A percentile compares a stretch with the other conserved stretches of the same genome.
Conservation (phyloP, 805 yeast species). For the Blastobotrys americana region DNA sequence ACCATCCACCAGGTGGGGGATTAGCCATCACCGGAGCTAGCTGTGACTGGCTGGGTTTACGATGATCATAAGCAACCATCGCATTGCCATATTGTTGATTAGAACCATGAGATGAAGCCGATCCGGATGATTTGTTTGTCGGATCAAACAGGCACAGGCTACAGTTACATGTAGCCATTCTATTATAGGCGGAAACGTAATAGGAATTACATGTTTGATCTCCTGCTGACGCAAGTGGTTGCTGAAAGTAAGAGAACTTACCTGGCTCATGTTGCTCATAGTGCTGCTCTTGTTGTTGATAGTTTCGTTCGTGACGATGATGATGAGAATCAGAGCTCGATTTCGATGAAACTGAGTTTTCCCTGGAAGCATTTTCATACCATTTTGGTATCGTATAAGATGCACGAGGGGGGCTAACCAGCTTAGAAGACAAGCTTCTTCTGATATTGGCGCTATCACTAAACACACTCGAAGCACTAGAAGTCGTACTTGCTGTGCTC, state of each 20-base stretch:
- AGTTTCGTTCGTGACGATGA: not conserved
- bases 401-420: conserved; percentile 12
- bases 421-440: not conserved
- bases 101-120: too few relatives aligned
- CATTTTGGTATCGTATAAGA: conserved; percentile 23
- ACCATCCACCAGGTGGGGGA: not conserved
- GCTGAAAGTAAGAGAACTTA: conserved; percentile 20
- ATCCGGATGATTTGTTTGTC: too few relatives aligned
- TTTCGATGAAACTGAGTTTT: not conserved
- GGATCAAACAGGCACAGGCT: conserved; percentile 17
- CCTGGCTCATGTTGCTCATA: not conserved
- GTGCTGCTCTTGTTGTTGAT: not conserved
- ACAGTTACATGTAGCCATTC: conserved; percentile 18
- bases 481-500: conserved; percentile 3
- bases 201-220: conserved; percentile 10
- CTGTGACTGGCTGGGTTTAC: not conserved
- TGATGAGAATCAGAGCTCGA: too few relatives aligned
- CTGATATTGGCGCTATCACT: not conserved
- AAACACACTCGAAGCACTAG: not conserved
- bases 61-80: not conserved
- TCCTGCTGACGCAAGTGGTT: conserved; percentile 15
- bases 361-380: conserved; percentile 18
- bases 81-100: too few relatives aligned
- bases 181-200: conserved; percentile 16
- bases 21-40: not conserved